Evolutionary conservation across 768 basidiomycete genomes (phyloP).

Genomic region (Mycena sanguinolenta): DNA sequence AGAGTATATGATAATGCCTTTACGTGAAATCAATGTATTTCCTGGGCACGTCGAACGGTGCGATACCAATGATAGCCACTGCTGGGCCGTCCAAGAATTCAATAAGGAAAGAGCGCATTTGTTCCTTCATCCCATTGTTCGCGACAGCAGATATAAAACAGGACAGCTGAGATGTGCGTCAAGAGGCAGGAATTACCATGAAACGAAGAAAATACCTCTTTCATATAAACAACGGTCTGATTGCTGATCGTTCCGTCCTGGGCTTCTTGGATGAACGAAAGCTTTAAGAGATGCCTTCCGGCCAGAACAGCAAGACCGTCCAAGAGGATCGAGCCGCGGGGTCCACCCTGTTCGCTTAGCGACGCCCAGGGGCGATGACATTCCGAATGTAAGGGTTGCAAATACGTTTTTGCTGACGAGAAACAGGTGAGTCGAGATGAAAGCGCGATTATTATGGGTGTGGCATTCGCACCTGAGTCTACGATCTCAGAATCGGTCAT

Average conservation of each 20-base stretch:
- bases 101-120: neutral
- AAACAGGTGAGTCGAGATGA: neutral
- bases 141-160: slow-evolving; percentile 13
- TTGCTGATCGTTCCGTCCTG: neutral
- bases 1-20: too few relatives aligned
- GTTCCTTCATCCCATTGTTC: neutral
- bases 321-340: neutral
- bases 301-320: slow-evolving; percentile 4
- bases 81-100: neutral
- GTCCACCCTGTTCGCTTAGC: neutral
- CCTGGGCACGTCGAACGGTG: slow-evolving; percentile 41
- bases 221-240: neutral
- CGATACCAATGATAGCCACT: slow-evolving; percentile 25
- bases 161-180: slow-evolving; percentile 1
- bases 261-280: neutral
- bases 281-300: neutral
- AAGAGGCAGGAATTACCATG: neutral
- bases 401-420: neutral
- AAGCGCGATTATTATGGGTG: neutral
- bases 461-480: slow-evolving; percentile 21
- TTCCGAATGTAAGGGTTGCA: neutral
- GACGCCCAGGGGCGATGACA: slow-evolving; percentile 34
- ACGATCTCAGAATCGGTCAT: slow-evolving; percentile 12
- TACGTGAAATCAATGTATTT: slow-evolving; percentile 41
- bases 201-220: neutral